Percentiles rank a stretch among this genome's conserved stretches.
Conservation (phyloP, 805 yeast genomes). For the Nakazawaea sp. region DNA sequence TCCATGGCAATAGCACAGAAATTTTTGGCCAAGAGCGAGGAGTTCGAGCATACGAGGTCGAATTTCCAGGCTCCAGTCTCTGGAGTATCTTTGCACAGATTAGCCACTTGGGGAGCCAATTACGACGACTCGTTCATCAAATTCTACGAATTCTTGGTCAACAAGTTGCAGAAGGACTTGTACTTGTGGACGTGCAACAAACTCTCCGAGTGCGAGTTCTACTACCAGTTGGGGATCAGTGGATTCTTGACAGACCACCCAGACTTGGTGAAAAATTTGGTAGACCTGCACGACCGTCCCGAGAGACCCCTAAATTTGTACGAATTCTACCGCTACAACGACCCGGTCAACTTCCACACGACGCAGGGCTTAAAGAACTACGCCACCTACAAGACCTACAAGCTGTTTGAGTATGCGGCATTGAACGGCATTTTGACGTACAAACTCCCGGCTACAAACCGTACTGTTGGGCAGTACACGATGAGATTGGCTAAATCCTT, state of each 20-base stretch:
- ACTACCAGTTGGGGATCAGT: constrained; percentile 2
- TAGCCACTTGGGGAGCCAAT: constrained; percentile 8
- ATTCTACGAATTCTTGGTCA: constrained; percentile 5
- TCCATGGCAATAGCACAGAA: constrained; percentile 16
- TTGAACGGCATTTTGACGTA: constrained; percentile 3
- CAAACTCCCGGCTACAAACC: constrained; percentile 6
- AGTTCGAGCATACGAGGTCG: background rate
- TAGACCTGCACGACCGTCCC: background rate
- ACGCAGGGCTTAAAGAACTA: constrained; percentile 8
- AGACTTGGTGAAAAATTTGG: background rate
- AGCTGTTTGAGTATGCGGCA: constrained; percentile 1
- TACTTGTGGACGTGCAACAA: constrained; percentile 11
- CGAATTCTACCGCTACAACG: constrained; percentile 6
- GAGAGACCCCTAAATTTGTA: background rate
- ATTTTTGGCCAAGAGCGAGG: constrained; percentile 12
- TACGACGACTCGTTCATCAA: constrained; percentile 6
- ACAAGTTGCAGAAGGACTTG: constrained; percentile 3
- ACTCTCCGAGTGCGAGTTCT: constrained; percentile 1
- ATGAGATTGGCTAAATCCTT: background rate
- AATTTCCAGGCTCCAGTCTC: constrained; percentile 3
- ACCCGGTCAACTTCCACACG: constrained; percentile 6
- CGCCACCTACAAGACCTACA: constrained; percentile 3
- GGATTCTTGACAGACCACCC: constrained; percentile 10
- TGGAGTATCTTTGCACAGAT: constrained; percentile 6
- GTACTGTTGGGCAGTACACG: constrained; percentile 5